A percentile compares a stretch with the other conserved stretches of the same genome.
Conservation (phyloP, 306 rosid species). For the Vachellia collinsii region DNA sequence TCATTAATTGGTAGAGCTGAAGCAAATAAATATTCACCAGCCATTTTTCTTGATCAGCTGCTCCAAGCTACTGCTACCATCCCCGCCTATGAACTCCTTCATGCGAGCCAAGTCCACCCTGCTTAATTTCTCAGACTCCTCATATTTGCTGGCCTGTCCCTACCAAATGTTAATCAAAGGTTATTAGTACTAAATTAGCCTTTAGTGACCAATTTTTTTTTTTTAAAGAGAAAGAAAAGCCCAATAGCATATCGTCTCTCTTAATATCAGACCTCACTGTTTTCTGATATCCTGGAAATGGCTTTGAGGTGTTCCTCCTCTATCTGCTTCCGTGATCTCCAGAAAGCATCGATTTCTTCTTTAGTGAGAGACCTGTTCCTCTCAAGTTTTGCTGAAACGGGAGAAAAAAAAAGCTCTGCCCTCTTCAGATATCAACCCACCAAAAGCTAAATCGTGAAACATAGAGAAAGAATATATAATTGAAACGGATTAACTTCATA, state of each 20-base stretch:
- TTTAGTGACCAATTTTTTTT: too few species aligned
- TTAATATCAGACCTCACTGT: conserved; percentile 44
- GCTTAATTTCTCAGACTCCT: conserved; percentile 44
- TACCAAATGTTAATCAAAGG: neutral
- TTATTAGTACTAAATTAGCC: neutral
- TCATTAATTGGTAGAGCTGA: neutral
- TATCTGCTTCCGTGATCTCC: conserved; percentile 56
- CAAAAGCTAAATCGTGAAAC: neutral
- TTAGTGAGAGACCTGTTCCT: conserved; percentile 68
- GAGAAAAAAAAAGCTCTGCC: neutral
- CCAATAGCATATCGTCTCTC: neutral
- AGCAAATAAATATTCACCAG: conserved; percentile 50
- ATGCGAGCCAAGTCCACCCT: conserved; percentile 35
- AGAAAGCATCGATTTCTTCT: conserved; percentile 61
- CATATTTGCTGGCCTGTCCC: conserved; percentile 18
- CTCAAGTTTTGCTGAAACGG: conserved; percentile 39
- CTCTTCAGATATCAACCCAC: neutral
- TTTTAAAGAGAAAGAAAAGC: too few species aligned
- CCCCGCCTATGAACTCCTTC: conserved; percentile 25
- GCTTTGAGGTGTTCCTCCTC: conserved; percentile 63
- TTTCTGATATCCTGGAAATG: conserved; percentile 38
- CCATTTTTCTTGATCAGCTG: conserved; percentile 51
- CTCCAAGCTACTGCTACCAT: conserved; percentile 46
- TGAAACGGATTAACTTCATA: neutral
- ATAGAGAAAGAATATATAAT: neutral